Evolutionary conservation across 2,329 filamentous ascomycete genomes (phyloP).

Genomic region (Talaromyces marneffei): DNA sequence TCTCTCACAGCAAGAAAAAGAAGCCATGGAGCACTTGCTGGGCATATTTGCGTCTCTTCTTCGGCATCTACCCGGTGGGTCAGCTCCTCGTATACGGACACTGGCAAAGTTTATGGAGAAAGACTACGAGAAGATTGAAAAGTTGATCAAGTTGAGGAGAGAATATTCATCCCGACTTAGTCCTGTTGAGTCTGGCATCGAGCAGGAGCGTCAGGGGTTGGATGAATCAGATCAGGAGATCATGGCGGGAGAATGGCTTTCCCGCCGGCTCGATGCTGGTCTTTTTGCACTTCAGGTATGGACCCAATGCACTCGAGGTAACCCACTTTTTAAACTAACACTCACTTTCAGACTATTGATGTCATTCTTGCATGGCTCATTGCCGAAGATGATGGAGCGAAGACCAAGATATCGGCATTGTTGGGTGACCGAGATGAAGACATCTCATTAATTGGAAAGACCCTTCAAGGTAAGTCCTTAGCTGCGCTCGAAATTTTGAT

Average conservation of each 20-base stretch:
- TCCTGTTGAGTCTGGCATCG: slow-evolving; percentile 59
- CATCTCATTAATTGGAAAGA: slow-evolving; percentile 57
- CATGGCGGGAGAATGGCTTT: slow-evolving; percentile 65
- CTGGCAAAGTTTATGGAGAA: slow-evolving; percentile 95
- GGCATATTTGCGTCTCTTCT: slow-evolving; percentile 80
- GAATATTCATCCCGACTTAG: slow-evolving; percentile 62
- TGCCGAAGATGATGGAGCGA: slow-evolving; percentile 78
- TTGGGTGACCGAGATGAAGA: slow-evolving; percentile 64
- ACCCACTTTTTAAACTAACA: not conserved
- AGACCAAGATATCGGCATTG: slow-evolving; percentile 55
- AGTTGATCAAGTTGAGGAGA: slow-evolving; percentile 63
- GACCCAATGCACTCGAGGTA: not conserved
- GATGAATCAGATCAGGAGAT: slow-evolving; percentile 56
- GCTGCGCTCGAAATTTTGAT: slow-evolving; percentile 11
- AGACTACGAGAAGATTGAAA: slow-evolving; percentile 76
- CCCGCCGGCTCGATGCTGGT: slow-evolving; percentile 72
- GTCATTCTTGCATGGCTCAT: slow-evolving; percentile 82
- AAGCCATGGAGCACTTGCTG: slow-evolving; percentile 71
- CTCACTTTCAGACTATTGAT: slow-evolving; percentile 58
- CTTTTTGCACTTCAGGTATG: slow-evolving; percentile 67
- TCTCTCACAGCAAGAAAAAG: slow-evolving; percentile 50
- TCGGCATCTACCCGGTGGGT: slow-evolving; percentile 69
- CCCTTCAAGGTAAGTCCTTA: slow-evolving; percentile 54
- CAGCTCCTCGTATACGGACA: slow-evolving; percentile 70
- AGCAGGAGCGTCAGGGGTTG: slow-evolving; percentile 50